Percentiles rank a stretch among this genome's conserved stretches.
These are phyloP conservation scores for Epichloe uncinata DNA, from an alignment of 2,329 filamentous ascomycete genomes.

Conservation along the genomic window DNA sequence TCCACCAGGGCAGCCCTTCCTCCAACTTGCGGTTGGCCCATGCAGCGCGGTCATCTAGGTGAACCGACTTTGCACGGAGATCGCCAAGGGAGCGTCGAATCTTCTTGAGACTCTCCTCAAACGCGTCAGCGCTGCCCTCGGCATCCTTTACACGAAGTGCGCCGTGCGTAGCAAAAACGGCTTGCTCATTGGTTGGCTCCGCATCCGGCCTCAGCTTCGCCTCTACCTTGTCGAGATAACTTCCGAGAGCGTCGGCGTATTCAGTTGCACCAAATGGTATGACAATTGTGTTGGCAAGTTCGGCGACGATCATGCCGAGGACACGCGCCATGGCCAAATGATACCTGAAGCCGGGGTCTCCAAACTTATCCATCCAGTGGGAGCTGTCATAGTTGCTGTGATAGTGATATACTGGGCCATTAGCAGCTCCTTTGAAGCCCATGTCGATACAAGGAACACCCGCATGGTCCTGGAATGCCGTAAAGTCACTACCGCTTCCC, in stretches of 20 bases:
- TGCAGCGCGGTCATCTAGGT: constrained; percentile 33
- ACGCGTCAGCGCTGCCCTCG: constrained; percentile 24
- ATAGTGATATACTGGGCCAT: constrained; percentile 59
- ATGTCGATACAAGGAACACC: constrained; percentile 55
- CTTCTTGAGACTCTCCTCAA: constrained; percentile 25
- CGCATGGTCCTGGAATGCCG: constrained; percentile 60
- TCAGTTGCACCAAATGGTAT: constrained; percentile 51
- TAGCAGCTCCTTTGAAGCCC: constrained; percentile 33
- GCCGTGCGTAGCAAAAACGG: constrained; percentile 18
- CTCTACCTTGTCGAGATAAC: constrained; percentile 39
- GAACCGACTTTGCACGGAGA: constrained; percentile 26
- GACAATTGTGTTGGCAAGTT: constrained; percentile 47
- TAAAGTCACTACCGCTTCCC: constrained; percentile 63
- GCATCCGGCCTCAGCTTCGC: constrained; percentile 27
- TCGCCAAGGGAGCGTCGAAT: constrained; percentile 25
- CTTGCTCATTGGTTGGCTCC: constrained; percentile 14
- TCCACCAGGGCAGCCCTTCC: constrained; percentile 62
- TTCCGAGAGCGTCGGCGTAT: constrained; percentile 44
- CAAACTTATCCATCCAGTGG: constrained; percentile 74
- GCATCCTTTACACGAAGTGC: constrained; percentile 10
- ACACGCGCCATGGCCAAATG: constrained; percentile 55
- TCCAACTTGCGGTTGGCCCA: constrained; percentile 29
- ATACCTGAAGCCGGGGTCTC: constrained; percentile 55
- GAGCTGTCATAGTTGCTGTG: constrained; percentile 89
- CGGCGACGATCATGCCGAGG: constrained; percentile 46